phyloP scores from a whole-genome alignment of 371 early-diverging fungal species.

The Nematocida ausubeli region DNA sequence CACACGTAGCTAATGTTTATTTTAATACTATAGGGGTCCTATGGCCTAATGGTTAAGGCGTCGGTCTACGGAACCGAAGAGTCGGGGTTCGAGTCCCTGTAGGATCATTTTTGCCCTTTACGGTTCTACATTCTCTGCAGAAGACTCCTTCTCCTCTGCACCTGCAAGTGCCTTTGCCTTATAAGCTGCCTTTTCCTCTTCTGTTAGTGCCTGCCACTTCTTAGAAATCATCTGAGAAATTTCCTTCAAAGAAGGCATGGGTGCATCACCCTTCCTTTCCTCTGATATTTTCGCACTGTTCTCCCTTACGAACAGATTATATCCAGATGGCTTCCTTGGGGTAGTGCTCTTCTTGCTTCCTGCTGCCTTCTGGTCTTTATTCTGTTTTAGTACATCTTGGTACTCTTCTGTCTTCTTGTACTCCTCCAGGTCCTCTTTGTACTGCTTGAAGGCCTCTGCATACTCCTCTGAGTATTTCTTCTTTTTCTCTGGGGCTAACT shows the following conservation, averaged over 20 bases:
- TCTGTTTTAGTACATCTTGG: slow-evolving; percentile 49
- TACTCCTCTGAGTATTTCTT: slow-evolving; percentile 58
- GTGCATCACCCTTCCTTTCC: slow-evolving; percentile 48
- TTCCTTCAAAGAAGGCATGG: slow-evolving; percentile 54
- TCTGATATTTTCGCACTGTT: slow-evolving; percentile 40
- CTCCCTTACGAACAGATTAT: slow-evolving; percentile 61
- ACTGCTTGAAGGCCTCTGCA: slow-evolving; percentile 51
- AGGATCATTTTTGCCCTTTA: slow-evolving; percentile 44
- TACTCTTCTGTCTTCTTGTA: slow-evolving; percentile 66
- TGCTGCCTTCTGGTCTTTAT: slow-evolving; percentile 5
- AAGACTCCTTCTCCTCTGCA: slow-evolving; percentile 9
- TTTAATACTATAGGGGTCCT: slow-evolving; percentile 49
- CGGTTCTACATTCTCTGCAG: slow-evolving; percentile 36
- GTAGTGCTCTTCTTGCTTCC: neutral
- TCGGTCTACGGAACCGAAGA: slow-evolving; percentile 61
- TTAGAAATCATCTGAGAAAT: slow-evolving; percentile 57
- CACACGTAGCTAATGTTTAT: slow-evolving; percentile 49
- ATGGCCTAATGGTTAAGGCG: slow-evolving; percentile 65
- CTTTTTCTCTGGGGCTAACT: slow-evolving; percentile 57
- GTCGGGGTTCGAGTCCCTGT: slow-evolving; percentile 53
- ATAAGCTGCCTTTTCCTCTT: slow-evolving; percentile 53
- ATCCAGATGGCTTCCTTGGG: slow-evolving; percentile 51
- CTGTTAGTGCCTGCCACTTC: slow-evolving; percentile 56
- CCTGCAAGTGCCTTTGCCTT: slow-evolving; percentile 47
- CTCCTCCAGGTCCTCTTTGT: slow-evolving; percentile 58